These are phyloP conservation scores for Diaporthe nobilis DNA, from an alignment of 2,329 filamentous ascomycete species.

Conservation along the genomic window DNA sequence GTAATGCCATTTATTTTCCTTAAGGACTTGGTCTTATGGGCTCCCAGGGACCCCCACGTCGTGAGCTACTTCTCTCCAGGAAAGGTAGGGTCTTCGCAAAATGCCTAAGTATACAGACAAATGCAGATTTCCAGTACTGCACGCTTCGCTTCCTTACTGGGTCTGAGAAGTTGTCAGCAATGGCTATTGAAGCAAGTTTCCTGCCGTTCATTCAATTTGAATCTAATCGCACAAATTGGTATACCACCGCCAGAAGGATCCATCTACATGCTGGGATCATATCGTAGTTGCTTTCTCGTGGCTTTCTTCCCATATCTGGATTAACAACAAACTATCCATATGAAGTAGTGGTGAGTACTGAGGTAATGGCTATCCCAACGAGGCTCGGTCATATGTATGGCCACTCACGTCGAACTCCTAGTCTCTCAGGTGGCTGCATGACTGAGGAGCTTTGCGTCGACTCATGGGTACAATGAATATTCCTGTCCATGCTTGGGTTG, in stretches of 20 bases:
- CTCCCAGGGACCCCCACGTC: too few relatives aligned
- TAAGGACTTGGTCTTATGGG: too few relatives aligned
- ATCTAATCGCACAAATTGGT: constrained; percentile 71
- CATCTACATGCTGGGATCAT: constrained; percentile 69
- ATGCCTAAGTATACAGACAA: too few relatives aligned
- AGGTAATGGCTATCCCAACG: constrained; percentile 77
- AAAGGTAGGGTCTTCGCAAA: too few relatives aligned
- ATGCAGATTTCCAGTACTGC: too few relatives aligned
- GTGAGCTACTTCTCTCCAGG: too few relatives aligned
- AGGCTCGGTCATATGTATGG: constrained; percentile 65
- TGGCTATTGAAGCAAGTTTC: constrained; percentile 77
- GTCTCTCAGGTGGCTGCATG: constrained; percentile 72
- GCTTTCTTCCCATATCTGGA: constrained; percentile 39
- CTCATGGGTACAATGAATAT: too few relatives aligned
- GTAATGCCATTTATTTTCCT: constrained; percentile 53
- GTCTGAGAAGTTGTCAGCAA: constrained; percentile 72
- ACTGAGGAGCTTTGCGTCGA: constrained; percentile 60
- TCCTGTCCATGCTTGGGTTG: constrained; percentile 45
- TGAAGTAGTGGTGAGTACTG: constrained; percentile 73
- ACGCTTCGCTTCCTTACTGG: too few relatives aligned
- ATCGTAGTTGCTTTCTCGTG: constrained; percentile 53
- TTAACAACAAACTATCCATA: constrained; percentile 59
- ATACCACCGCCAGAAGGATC: constrained; percentile 72
- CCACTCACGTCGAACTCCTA: constrained; percentile 78
- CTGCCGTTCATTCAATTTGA: constrained; percentile 73